phyloP scores from a whole-genome alignment of 495 filamentous ascomycete species.

The Aspergillus funiculosus region DNA sequence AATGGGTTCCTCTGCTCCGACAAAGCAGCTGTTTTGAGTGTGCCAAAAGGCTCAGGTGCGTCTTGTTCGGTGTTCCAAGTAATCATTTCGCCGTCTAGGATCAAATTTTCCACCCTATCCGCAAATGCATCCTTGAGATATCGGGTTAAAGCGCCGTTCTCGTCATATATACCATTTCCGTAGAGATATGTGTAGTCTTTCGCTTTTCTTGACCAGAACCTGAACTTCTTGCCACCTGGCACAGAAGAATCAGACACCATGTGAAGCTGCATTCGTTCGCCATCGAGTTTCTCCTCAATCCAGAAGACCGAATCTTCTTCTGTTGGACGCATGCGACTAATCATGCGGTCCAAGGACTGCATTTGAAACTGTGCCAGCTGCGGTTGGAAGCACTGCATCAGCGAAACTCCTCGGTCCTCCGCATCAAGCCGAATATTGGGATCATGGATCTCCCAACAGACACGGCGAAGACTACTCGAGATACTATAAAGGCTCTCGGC shows the following conservation, averaged over 20 bases:
- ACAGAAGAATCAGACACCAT: constrained; percentile 67
- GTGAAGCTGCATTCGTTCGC: constrained; percentile 95
- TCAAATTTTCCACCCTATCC: constrained; percentile 72
- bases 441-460: constrained; percentile 93
- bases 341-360: constrained; percentile 77
- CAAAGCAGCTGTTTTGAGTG: constrained; percentile 85
- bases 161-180: constrained; percentile 68
- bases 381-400: constrained; percentile 97
- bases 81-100: constrained; percentile 97
- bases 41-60: constrained; percentile 82
- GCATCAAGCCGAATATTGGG: constrained; percentile 66
- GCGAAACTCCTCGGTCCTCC: constrained; percentile 63
- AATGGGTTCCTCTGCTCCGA: constrained; percentile 75
- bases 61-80: constrained; percentile 92
- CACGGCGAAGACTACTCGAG: constrained; percentile 79
- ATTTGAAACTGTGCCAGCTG: constrained; percentile 95
- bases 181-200: constrained; percentile 98
- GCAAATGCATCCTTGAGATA: constrained; percentile 75
- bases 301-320: constrained; percentile 75
- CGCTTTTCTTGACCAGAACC: constrained; percentile 92
- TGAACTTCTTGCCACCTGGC: constrained; percentile 67
- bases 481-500: constrained; percentile 86
- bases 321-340: constrained; percentile 61
- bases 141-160: constrained; percentile 70
- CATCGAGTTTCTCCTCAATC: constrained; percentile 98